Base-by-base conservation (phyloP, 768 basidiomycete genomes). In the Suillus plorans region DNA sequence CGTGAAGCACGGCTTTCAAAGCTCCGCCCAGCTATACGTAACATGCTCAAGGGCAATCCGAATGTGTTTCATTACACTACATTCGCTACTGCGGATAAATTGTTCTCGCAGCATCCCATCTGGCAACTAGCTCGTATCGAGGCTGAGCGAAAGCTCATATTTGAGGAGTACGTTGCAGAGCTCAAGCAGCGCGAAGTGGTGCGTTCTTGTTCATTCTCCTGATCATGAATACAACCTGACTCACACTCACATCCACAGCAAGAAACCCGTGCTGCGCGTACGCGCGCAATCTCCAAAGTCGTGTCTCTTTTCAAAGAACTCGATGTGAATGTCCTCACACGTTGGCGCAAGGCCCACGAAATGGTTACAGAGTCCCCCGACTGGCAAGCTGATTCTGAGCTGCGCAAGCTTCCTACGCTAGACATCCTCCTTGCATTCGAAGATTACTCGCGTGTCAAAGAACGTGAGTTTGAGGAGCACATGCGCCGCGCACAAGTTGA, bases 351-450 rank as follows among this genome's bases (percentile, higher is more conserved):
- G 64, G 95, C 95, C 1, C 90, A 92, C 68, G 83, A 86, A 20
- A 81, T 91, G 67, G 85, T 99, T 45, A 71, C 86, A 10, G 87
- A 89, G 22, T 92, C 94, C 2, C 84, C 88, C 0, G 90, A 90
- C 55, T 99, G 92, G 90, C 85, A 83, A 53, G 76, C 78, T 34
- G 95, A 99, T 70, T 69, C 81, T 0, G 91, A 95, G 66, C 80
- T 99, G 59, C 89, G 86, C 67, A 88, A 85, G 70, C 82, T 98
- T 49, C 97, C 97, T 13, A 91, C 90, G 2, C 82, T 99, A 44
- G 97, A 99, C 72, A 91, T 99, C 64, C 82, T 99, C 28, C 85
- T 92, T 44, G 92, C 94, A 0, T 99, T 95, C 69, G 97, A 99
- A 74, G 95, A 96, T 73, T 96, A 96, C 73, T 91, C 93, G 65